Base-by-base conservation (phyloP, 2,329 filamentous ascomycete species). In the Tolypocladium cylindrosporum region DNA sequence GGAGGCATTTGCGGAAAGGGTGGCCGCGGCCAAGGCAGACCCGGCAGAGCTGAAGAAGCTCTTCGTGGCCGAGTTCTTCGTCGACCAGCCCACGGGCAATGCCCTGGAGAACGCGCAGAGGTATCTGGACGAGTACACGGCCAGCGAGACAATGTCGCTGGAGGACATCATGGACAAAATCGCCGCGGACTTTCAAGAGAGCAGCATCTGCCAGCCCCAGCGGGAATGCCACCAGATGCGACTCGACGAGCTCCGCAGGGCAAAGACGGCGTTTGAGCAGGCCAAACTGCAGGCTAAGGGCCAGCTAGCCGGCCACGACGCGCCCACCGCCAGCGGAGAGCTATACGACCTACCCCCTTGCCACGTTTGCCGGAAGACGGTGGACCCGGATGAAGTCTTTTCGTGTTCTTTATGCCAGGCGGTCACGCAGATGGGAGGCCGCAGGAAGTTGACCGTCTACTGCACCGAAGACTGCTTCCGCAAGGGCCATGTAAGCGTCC, bases 211-310 rank as follows among this genome's bases (percentile, higher is more conserved):
- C 21, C 66, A 72, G 58, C 68, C 69, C 1, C 70, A 74, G 48
- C 72, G 77, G 14, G 71, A 75, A 48, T 70, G 66, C 37, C 72
- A 75, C 58, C 62, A 63, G 57, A 64, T 63, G 56, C 73, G 76
- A 11, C 66, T 80, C 3, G 75, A 78, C 57, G 78, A 80, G 63
- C 70, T 81, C 4, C 72, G 71, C 21, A 70, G 78, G 58, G 79
- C 78, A 36, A 78, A 75, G 64, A 75, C 72, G 59, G 77, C 77
- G 10, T 77, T 78, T 69, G 77, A 79, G 64, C 77, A 75, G 63
- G 72, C 72, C 64, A 74, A 66, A 65, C 69, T 63, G 61, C 70
- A 69, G 66, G 71, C 64, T 67, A 74, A 72, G 68, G 67, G 65
- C 64, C 72, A 64, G 55, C 67, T 64, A 48, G 67, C 67, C 43